These are phyloP conservation scores for Lomentospora prolificans DNA, from an alignment of 2,329 filamentous ascomycete genomes.

Conservation along the genomic window DNA sequence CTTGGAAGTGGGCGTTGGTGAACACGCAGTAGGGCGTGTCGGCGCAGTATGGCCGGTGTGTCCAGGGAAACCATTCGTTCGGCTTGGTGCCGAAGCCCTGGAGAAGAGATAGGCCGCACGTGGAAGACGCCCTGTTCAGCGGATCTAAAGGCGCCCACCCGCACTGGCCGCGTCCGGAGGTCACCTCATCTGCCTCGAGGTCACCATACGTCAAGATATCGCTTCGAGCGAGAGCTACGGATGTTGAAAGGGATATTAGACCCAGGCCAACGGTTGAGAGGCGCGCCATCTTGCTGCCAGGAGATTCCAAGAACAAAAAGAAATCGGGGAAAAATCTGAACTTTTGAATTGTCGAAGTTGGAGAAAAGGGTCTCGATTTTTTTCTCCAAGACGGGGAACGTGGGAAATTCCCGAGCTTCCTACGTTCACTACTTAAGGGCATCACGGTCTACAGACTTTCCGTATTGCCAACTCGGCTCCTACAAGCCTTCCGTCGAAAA, in stretches of 20 bases:
- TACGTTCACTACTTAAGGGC: neutral
- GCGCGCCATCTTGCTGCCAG: neutral
- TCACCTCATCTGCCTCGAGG: neutral
- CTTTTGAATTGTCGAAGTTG: neutral
- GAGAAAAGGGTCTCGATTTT: neutral
- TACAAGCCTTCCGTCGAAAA: neutral
- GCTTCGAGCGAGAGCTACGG: neutral
- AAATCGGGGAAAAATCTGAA: too few relatives aligned
- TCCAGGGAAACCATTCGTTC: conserved; percentile 17
- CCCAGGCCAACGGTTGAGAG: conserved; percentile 1
- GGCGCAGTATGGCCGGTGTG: conserved; percentile 17
- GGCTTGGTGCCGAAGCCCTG: conserved; percentile 2
- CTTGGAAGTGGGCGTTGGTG: conserved; percentile 17
- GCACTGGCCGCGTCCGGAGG: conserved; percentile 2
- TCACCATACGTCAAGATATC: neutral
- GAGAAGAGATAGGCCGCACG: conserved; percentile 1
- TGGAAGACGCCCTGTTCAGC: neutral
- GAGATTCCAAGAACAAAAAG: neutral
- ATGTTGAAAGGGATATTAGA: neutral
- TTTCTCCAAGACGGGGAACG: neutral
- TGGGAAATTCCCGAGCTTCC: neutral
- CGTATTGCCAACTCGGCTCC: neutral
- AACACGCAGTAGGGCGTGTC: conserved; percentile 18
- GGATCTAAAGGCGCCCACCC: neutral
- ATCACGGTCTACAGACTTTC: neutral